A percentile compares a stretch with the other conserved stretches of the same genome.
phyloP scores from a whole-genome alignment of 1,139 yeast species.

The Hemisphaericaspora xylofermentans region DNA sequence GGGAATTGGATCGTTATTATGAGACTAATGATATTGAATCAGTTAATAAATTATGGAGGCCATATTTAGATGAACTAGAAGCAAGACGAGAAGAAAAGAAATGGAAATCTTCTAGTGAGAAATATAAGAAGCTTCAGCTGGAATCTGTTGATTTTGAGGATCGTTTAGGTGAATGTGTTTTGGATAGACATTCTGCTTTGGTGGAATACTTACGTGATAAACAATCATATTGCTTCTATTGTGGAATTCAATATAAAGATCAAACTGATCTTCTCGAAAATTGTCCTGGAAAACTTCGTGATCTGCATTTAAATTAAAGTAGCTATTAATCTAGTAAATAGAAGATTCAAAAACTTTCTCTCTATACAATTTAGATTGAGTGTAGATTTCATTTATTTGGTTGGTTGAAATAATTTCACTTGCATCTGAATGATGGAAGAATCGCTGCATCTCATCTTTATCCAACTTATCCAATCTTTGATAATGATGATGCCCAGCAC shows the following conservation, averaged over 20 bases:
- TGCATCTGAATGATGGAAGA: slow-evolving; percentile 16
- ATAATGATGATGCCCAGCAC: slow-evolving; percentile 8
- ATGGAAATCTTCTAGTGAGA: slow-evolving; percentile 1
- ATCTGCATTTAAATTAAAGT: slow-evolving; percentile 8
- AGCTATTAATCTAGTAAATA: slow-evolving; percentile 6
- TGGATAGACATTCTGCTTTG: slow-evolving; percentile 4
- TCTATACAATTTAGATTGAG: slow-evolving; percentile 16
- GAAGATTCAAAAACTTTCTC: slow-evolving; percentile 15
- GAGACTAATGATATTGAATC: slow-evolving; percentile 9
- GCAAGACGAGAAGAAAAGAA: neutral
- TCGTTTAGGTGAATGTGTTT: slow-evolving; percentile 5
- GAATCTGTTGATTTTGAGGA: slow-evolving; percentile 1
- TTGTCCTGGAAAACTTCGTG: slow-evolving; percentile 25
- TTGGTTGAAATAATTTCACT: slow-evolving; percentile 20
- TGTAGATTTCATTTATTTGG: slow-evolving; percentile 19
- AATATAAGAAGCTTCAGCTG: slow-evolving; percentile 1
- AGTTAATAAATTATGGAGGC: slow-evolving; percentile 27
- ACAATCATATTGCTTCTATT: slow-evolving; percentile 30
- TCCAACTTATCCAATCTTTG: slow-evolving; percentile 21
- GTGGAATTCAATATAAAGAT: slow-evolving; percentile 24
- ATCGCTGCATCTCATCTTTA: slow-evolving; percentile 13
- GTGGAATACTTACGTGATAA: slow-evolving; percentile 22
- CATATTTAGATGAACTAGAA: slow-evolving; percentile 14
- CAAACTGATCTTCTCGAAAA: slow-evolving; percentile 9
- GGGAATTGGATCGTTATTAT: slow-evolving; percentile 20